These are phyloP conservation scores for Castanea sativa DNA, from an alignment of 306 rosid species.

Conservation along the genomic window DNA sequence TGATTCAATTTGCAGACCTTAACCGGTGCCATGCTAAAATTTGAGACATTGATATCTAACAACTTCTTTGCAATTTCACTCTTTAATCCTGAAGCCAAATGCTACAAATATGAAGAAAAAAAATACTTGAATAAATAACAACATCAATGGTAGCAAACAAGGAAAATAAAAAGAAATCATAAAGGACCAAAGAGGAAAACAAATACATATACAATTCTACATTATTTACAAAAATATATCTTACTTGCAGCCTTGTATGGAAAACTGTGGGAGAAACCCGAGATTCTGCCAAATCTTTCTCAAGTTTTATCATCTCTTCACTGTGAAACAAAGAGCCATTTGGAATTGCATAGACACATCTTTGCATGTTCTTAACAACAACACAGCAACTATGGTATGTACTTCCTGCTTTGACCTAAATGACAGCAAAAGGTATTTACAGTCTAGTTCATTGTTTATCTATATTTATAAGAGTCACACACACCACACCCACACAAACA, in stretches of 20 bases:
- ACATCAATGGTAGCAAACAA: constrained; percentile 11
- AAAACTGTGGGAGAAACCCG: constrained; percentile 59
- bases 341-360: constrained; percentile 90
- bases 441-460: constrained; percentile 19
- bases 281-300: constrained; percentile 61
- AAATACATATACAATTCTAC: constrained; percentile 1
- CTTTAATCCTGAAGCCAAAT: constrained; percentile 62
- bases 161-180: constrained; percentile 14
- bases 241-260: constrained; percentile 62
- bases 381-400: constrained; percentile 85
- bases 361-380: constrained; percentile 81
- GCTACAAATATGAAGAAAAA: constrained; percentile 42
- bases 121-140: background rate
- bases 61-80: constrained; percentile 65
- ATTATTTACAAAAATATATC: constrained; percentile 17
- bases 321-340: constrained; percentile 38
- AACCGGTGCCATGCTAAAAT: constrained; percentile 80
- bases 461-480: constrained; percentile 8
- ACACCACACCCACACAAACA: too few species aligned
- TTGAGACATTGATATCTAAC: constrained; percentile 61
- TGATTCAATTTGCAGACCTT: constrained; percentile 56
- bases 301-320: constrained; percentile 61
- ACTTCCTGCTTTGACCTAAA: constrained; percentile 75
- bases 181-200: background rate
- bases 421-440: constrained; percentile 24